Evolutionary conservation across 306 rosid genomes (phyloP).

Genomic region (Quillaja saponaria): DNA sequence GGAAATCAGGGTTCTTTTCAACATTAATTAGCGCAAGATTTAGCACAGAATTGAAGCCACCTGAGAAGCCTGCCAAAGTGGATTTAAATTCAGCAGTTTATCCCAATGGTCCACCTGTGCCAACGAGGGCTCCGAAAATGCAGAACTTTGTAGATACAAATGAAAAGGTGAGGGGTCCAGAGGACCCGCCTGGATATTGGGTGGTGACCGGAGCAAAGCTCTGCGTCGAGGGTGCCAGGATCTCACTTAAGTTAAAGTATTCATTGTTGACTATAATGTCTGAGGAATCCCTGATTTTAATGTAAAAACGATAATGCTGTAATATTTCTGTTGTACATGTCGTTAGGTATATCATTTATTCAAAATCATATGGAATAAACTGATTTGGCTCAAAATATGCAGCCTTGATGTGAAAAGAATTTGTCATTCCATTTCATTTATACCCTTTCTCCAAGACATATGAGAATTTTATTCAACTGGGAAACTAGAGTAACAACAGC

Average conservation of each 20-base stretch:
- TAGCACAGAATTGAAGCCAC: conserved; percentile 51
- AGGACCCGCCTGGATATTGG: conserved; percentile 88
- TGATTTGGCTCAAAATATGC: conserved; percentile 13
- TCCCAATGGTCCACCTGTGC: conserved; percentile 74
- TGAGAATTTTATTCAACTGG: too few relatives aligned
- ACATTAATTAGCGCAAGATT: conserved; percentile 70
- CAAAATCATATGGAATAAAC: neutral
- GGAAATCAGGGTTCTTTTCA: conserved; percentile 84
- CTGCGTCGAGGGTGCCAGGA: conserved; percentile 59
- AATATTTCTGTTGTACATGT: conserved; percentile 50
- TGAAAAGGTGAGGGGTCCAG: conserved; percentile 84
- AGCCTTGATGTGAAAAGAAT: too few relatives aligned
- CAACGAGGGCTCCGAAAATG: conserved; percentile 65
- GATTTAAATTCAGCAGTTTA: conserved; percentile 77
- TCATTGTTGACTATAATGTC: conserved; percentile 73
- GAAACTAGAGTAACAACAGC: too few relatives aligned
- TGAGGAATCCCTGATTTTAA: conserved; percentile 50
- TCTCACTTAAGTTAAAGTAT: conserved; percentile 75
- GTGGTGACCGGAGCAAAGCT: conserved; percentile 89
- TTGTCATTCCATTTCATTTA: too few relatives aligned
- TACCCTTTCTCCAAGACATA: too few relatives aligned
- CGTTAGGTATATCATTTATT: conserved; percentile 31
- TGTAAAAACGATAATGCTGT: conserved; percentile 22
- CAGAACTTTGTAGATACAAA: conserved; percentile 60
- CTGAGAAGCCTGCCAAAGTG: conserved; percentile 54